Percentiles rank a stretch among this genome's conserved stretches.
Evolutionary conservation across 495 filamentous ascomycete genomes (phyloP).

Genomic region (Articulospora tetracladia): DNA sequence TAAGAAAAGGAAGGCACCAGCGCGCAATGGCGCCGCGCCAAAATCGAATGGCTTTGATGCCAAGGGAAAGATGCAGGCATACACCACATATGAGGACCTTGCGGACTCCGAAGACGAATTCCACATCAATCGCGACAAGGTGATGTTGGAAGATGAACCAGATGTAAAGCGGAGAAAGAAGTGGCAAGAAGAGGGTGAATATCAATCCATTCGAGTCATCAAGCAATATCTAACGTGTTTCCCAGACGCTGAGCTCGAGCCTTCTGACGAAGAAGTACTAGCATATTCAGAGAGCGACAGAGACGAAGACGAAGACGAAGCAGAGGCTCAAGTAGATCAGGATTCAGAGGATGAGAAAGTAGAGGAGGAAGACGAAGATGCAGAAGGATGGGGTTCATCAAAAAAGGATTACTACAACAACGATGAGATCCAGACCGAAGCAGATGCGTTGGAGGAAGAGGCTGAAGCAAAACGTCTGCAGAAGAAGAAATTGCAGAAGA

Average conservation of each 20-base stretch:
- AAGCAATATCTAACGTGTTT: neutral
- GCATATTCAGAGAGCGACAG: conserved; percentile 57
- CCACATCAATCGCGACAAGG: conserved; percentile 74
- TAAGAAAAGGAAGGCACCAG: conserved; percentile 74
- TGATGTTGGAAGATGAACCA: conserved; percentile 77
- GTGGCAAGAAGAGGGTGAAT: conserved; percentile 55
- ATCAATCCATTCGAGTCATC: neutral
- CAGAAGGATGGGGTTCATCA: conserved; percentile 74
- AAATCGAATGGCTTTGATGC: conserved; percentile 45
- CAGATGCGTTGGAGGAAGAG: conserved; percentile 90
- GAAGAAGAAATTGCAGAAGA: conserved; percentile 78
- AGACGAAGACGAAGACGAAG: conserved; percentile 40
- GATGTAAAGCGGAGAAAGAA: conserved; percentile 71
- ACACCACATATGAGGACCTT: conserved; percentile 75
- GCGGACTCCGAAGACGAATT: conserved; percentile 94
- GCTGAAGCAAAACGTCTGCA: conserved; percentile 82
- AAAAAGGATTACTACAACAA: conserved; percentile 91
- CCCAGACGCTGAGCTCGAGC: conserved; percentile 48
- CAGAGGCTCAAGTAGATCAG: conserved; percentile 17
- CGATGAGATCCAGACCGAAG: conserved; percentile 84
- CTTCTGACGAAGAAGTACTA: conserved; percentile 87
- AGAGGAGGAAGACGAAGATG: conserved; percentile 59
- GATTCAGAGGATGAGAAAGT: conserved; percentile 24
- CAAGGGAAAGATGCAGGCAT: conserved; percentile 48
- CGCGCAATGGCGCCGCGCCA: conserved; percentile 32